Conservation (phyloP, 2,329 filamentous ascomycete genomes). For the Aureobasidium leucospermi region DNA sequence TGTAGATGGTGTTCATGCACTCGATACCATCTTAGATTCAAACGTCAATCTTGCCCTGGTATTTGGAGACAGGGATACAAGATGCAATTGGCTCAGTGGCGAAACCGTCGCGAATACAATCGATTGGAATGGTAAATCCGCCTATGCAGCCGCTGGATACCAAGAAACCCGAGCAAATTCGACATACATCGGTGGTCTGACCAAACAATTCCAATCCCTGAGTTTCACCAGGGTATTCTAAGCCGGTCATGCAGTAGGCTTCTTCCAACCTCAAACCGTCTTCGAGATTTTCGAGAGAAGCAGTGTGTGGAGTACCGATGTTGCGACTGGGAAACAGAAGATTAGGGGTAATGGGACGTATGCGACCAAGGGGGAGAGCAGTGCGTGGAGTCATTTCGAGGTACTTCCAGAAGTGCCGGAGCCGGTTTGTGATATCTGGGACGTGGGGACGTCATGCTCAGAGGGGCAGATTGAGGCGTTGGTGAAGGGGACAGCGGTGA, state of each 20-base stretch:
- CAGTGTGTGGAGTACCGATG: slow-evolving; percentile 40
- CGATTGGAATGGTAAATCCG: not conserved
- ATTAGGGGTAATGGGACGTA: not conserved
- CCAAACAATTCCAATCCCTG: slow-evolving; percentile 26
- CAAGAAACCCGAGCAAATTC: slow-evolving; percentile 22
- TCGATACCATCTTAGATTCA: slow-evolving; percentile 34
- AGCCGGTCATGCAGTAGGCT: slow-evolving; percentile 35
- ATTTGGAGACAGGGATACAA: slow-evolving; percentile 53
- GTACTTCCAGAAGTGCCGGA: not conserved
- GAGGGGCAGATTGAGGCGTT: not conserved
- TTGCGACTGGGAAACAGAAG: slow-evolving; percentile 46
- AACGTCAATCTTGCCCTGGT: slow-evolving; percentile 57
- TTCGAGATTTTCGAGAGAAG: slow-evolving; percentile 49
- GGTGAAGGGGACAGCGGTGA: not conserved
- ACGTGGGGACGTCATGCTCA: not conserved
- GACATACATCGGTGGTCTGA: slow-evolving; percentile 24
- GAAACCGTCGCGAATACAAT: not conserved
- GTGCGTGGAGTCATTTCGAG: not conserved
- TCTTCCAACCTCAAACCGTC: slow-evolving; percentile 49
- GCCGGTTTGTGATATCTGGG: not conserved
- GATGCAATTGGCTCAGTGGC: not conserved
- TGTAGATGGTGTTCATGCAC: slow-evolving; percentile 30
- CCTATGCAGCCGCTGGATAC: slow-evolving; percentile 12
- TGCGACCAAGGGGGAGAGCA: not conserved
- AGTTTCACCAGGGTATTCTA: slow-evolving; percentile 30